Conservation (phyloP, 805 yeast species). For the Kazachstania martiniae region DNA sequence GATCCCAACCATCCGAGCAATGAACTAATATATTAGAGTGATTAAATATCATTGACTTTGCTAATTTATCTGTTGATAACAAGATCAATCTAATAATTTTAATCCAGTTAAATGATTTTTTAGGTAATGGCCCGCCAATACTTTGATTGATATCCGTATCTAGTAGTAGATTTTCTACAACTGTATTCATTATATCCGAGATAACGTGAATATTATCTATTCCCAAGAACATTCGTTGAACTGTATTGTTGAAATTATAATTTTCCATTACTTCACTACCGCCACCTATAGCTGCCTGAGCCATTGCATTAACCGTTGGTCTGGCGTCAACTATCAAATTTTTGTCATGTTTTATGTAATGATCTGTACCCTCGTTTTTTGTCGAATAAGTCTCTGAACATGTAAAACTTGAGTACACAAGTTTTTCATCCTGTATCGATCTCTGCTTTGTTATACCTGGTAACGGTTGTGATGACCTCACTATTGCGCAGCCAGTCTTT, state of each 20-base stretch:
- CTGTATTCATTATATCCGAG: slow-evolving; percentile 66
- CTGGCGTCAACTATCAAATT: slow-evolving; percentile 83
- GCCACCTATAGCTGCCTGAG: slow-evolving; percentile 95
- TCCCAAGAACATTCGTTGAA: slow-evolving; percentile 64
- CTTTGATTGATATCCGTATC: slow-evolving; percentile 45
- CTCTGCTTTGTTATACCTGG: slow-evolving; percentile 83
- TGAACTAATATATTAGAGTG: slow-evolving; percentile 78
- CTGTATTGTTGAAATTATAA: slow-evolving; percentile 48
- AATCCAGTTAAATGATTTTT: slow-evolving; percentile 56
- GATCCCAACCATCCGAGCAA: slow-evolving; percentile 98
- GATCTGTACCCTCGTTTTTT: no score
- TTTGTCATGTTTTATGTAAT: slow-evolving; percentile 15
- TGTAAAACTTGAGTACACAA: slow-evolving; percentile 65
- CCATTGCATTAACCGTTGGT: slow-evolving; percentile 90
- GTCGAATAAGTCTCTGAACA: no score
- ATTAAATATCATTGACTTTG: slow-evolving; percentile 73
- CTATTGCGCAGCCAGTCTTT: slow-evolving; percentile 62
- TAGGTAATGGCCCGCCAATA: slow-evolving; percentile 25
- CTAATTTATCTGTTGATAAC: slow-evolving; percentile 65
- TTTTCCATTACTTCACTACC: slow-evolving; percentile 91
- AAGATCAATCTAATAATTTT: slow-evolving; percentile 57
- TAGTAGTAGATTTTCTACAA: slow-evolving; percentile 46
- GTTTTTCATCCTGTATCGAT: slow-evolving; percentile 82
- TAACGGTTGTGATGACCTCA: slow-evolving; percentile 86
- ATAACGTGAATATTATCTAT: slow-evolving; percentile 94